Base-by-base conservation (phyloP, 495 filamentous ascomycete species). In the Aspergillus leporis region DNA sequence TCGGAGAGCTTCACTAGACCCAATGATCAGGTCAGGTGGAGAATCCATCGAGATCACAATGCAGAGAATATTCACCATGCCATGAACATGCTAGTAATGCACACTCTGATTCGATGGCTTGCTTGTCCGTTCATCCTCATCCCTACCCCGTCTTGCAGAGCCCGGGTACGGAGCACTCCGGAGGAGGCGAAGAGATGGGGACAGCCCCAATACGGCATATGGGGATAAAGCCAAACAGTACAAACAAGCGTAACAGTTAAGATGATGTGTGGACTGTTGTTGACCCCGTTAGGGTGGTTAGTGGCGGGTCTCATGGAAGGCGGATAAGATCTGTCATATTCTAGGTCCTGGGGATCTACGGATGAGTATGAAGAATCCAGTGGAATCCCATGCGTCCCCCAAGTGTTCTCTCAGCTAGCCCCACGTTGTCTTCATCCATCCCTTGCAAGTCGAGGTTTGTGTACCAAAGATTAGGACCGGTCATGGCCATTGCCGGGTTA, bases 261-360 rank as follows among this genome's bases (percentile, higher is more conserved):
- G 19, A 47, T 47, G 43, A 47, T 47, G 43, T 22, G 43, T 47
- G 43, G 43, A 12, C 43, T 22, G 18, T 47, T 22, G 8, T 13
- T 47, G 19, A 47, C 43, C 43, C 43, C 43, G 43, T 47, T 47
- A 23, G 43, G 43, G 8, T 47, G 43, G 43, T 51, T 50, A 31
- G 58, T 41, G 34, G 62, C 18, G 56, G 63, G 59, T 60, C 52
- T 52, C 43, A 60, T 62, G 55, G 51, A 34, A 45, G 51, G 31
- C 16, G 58, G 60, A 64, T 70, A 57, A 59, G 74, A 78, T 73
- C 73, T 78, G 72, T 78, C 75, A 76, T 70, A 70, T 78, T 72
- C 59, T 50, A 48, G 58, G 46, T 64, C 55, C 61, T 62, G 40
- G 38, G 61, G 55, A 63, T 63, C 43, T 51, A 45, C 62, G 59